Base-by-base conservation (phyloP, 306 rosid species). In the Quercus wislizeni region DNA sequence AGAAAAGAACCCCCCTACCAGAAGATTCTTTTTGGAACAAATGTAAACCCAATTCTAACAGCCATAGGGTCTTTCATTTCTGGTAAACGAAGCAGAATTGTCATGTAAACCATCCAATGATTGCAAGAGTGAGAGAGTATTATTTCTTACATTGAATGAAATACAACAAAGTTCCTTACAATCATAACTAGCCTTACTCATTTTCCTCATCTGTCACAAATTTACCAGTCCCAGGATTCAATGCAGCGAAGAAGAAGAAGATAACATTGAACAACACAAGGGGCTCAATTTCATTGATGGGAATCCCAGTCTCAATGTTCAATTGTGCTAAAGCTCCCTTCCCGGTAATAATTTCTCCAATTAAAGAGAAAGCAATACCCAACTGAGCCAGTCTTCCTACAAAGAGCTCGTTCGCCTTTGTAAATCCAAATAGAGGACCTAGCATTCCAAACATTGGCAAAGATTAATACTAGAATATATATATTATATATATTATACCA, bases 381-480 rank as follows among this genome's bases (percentile, higher is more conserved):
- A 95, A 64, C 76, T 95, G 99, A 63, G 99, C 99, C 96, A 95
- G 85, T 88, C 99, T 91, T 76, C 99, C 99, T 7, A 95, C 99
- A 76, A 95, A 95, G 0, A 95, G 90, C 82, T 95, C 99, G 46
- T 95, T 95, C 0, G 99, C 62, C 81, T 95, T 95, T 14, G 99
- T 95, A 77, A 95, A 95, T 88, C 99, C 99, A 72, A 95, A 95
- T 9, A 95, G 78, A 46, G 94, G 99, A 87, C 99, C 99, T 94
- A 74, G 4, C 18, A 43, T 81, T 20, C 46, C 13, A 65, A 61
- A 33, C 41, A 7, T 30, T 17, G 5, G 43, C 70, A 30, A 17
- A 64, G 6, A 59, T 59, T 59, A 27, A 20, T 59, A 46, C 52
- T 11, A 59, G 4, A 59, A 59, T 59, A 23, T 11, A 59, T 21